phyloP scores from a whole-genome alignment of 768 basidiomycete genomes.

The Chiua virens region DNA sequence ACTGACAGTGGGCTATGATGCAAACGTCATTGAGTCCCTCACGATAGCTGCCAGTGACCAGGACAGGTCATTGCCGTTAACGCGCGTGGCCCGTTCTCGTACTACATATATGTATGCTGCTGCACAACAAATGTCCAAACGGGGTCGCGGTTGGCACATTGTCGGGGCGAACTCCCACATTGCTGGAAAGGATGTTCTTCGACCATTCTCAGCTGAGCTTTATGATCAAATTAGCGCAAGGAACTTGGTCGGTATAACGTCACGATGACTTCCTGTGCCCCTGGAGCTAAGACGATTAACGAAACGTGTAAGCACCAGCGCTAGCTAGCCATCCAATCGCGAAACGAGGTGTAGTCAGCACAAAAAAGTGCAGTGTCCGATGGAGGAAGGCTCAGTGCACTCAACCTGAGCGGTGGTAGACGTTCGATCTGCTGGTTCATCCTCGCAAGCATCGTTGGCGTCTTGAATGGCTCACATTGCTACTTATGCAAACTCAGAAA shows the following conservation, averaged over 20 bases:
- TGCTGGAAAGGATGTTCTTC: slow-evolving; percentile 26
- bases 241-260: slow-evolving; percentile 37
- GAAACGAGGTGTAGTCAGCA: neutral
- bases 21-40: too few relatives aligned
- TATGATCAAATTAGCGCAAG: slow-evolving; percentile 3
- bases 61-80: slow-evolving; percentile 50
- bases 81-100: slow-evolving; percentile 56
- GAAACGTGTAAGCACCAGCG: slow-evolving; percentile 29
- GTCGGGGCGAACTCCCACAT: slow-evolving; percentile 45
- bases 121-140: slow-evolving; percentile 58
- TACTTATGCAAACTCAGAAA: too few relatives aligned
- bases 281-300: slow-evolving; percentile 33
- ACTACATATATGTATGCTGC: slow-evolving; percentile 65
- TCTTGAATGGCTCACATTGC: too few relatives aligned
- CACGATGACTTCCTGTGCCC: slow-evolving; percentile 43
- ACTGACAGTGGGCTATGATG: slow-evolving; percentile 7
- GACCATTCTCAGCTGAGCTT: neutral
- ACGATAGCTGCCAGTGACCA: slow-evolving; percentile 40
- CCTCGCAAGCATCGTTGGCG: too few relatives aligned
- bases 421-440: too few relatives aligned
- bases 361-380: too few relatives aligned
- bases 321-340: neutral
- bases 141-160: slow-evolving; percentile 53
- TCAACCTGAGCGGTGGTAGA: too few relatives aligned
- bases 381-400: too few relatives aligned